Conservation (phyloP, 2,329 filamentous ascomycete species). For the Nothomitra cinnamomea region DNA sequence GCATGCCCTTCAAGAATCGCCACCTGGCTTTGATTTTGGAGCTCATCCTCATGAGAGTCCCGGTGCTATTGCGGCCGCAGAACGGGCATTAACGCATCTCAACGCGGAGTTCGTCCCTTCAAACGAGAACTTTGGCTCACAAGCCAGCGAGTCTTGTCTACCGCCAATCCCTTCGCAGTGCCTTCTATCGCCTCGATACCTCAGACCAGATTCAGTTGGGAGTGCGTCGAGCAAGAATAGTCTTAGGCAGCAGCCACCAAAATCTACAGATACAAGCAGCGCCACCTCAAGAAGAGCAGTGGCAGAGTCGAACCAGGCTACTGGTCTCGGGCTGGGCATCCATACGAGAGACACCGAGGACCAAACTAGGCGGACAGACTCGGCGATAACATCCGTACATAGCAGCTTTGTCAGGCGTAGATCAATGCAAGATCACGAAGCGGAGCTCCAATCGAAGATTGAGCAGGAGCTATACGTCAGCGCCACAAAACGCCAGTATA, state of each 20-base stretch:
- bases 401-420: background rate
- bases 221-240: background rate
- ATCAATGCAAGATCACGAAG: background rate
- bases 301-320: background rate
- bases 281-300: background rate
- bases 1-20: background rate
- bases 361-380: background rate
- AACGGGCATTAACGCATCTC: conserved; percentile 14
- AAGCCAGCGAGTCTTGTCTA: conserved; percentile 9
- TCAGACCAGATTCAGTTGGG: background rate
- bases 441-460: background rate
- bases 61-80: background rate
- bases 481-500: background rate
- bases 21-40: background rate
- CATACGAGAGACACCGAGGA: background rate
- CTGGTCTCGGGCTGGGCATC: background rate
- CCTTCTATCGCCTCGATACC: background rate
- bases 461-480: background rate
- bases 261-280: no score
- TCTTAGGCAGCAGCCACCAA: background rate
- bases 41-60: background rate
- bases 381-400: background rate
- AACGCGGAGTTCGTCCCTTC: conserved; percentile 14
- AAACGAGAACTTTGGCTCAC: conserved; percentile 12
- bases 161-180: conserved; percentile 21